Evolutionary conservation across 495 filamentous ascomycete species (phyloP), one percentile per base, ranked within the genome.

Genomic region (Tuber umbilicatum): DNA sequence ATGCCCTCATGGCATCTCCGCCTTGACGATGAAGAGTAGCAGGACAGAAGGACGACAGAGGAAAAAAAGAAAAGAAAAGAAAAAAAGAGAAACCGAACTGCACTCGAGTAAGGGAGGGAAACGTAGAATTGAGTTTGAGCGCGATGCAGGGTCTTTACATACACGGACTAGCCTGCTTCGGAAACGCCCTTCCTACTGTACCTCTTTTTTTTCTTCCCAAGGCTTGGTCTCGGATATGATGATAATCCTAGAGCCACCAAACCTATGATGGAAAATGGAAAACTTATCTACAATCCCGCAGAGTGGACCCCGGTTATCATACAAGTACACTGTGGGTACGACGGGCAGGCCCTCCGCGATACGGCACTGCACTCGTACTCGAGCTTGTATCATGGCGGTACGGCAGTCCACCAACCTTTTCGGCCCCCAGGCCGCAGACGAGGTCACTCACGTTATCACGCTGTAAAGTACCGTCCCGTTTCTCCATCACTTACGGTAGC

Each of bases 1-100:
- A 76, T 73, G 72, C 38, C 69, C 69, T 42, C 60, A 43, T 70
- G 73, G 69, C 77, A 45, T 71, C 77, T 78, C 76, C 75, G 74
- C 70, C 69, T 70, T 47, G 72, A 73, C 16, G 35, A 47, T 12
- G 47, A 41, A 37, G 64, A 68, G n/a, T n/a, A n/a, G n/a, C n/a
- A 64, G 68, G 71, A 47, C 55, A 55, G 50, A 67, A 70, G 42
- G 6, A 16, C n/a, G 23, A 41, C 43, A 42, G 27, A 50, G 41
- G 35, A 19, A 40, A 31, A 37, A 41, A 27, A 35, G 60, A 72
- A 19, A 69, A 38, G 67, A 42, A 27, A 41, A 50, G 67, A 67
- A 70, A 40, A 38, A 7, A 47, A 76, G 64, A 68, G 21, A 71
- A 12, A 31, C 23, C 9, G 23, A 12, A 14, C 50, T 14, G n/a